Evolutionary conservation across 192 early-diverging fungal genomes (phyloP), one percentile per base, ranked within the genome.

Genomic region (Coemansia sp.): DNA sequence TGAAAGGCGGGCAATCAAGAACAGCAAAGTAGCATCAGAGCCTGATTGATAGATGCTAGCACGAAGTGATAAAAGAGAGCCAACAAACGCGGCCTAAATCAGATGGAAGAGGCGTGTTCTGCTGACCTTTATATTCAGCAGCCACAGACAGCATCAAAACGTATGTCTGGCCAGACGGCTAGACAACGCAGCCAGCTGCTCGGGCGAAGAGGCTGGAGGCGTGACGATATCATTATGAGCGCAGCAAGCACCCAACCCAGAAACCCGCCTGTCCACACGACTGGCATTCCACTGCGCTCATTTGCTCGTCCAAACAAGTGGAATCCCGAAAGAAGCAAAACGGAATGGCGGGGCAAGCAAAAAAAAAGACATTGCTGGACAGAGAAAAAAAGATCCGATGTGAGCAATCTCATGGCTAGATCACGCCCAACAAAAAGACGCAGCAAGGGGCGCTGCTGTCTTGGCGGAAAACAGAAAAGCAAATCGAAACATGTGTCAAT

Each of bases 371-470:
- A 65, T 39, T 11, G 13, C 6, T 44, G 16, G 14, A 43, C 13
- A 41, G 20, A 51, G 53, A 9, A 43, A 42, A 42, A 22, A n/a
- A 53, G 46, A 49, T 22, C 50, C n/a, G 12, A 7, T 19, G 11
- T 53, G n/a, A 58, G 37, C 56, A 58, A 58, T 51, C 53, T n/a
- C 70, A 56, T 65, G 63, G 63, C 57, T 48, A 61, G 63, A 65
- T 71, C 70, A 71, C 63, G 70, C 70, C 7, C 32, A 37, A 14
- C 19, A 37, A 11, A 25, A 56, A 25, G 7, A 25, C 32, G 32
- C 32, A 32, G 32, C 32, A 56, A 10, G 9, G 1, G 17, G 39
- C 12, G 25, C 22, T 32, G 63, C 51, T 53, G 32, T 37, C 22
- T 41, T n/a, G 48, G 40, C 22, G 41, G n/a, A 43, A 22, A 45